A percentile compares a stretch with the other conserved stretches of the same genome.
These are phyloP conservation scores for Calocybe gangraenosa DNA, from an alignment of 768 basidiomycete genomes.

Conservation along the genomic window DNA sequence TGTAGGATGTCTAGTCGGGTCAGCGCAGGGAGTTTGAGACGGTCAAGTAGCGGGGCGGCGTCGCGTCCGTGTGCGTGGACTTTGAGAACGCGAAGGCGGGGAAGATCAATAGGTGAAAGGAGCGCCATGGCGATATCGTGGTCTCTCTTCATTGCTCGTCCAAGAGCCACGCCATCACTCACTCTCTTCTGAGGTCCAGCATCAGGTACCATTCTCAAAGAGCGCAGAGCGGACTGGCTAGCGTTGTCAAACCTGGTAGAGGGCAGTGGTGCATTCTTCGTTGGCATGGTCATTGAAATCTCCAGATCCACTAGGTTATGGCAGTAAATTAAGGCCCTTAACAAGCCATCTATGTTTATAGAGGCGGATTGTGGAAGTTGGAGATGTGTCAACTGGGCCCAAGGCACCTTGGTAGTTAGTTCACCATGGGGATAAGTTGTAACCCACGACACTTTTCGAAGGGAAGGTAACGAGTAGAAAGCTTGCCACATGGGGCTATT, in stretches of 20 bases:
- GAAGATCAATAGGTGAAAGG: not conserved
- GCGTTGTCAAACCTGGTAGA: not conserved
- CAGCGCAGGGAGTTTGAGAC: conserved; percentile 1
- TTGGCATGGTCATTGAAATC: conserved; percentile 6
- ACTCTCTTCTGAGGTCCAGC: not conserved
- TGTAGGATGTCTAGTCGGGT: conserved; percentile 2
- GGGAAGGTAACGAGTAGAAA: not conserved
- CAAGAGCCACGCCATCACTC: not conserved
- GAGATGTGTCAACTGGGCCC: conserved; percentile 6
- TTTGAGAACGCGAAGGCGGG: conserved; percentile 7
- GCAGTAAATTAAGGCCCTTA: conserved; percentile 1
- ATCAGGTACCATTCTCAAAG: not conserved
- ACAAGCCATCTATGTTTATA: not conserved
- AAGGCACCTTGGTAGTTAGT: not conserved
- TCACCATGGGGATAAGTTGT: not conserved
- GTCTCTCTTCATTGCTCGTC: not conserved
- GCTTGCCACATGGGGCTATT: not conserved
- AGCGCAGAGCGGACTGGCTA: not conserved
- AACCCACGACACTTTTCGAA: not conserved
- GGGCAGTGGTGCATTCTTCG: not conserved
- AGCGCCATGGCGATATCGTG: not conserved
- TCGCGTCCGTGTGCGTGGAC: conserved; percentile 6
- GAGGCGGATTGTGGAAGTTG: not conserved
- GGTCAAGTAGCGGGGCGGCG: conserved; percentile 1
- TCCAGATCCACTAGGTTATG: conserved; percentile 5